Evolutionary conservation across 2,329 filamentous ascomycete species (phyloP).

Genomic region (Calonectria hongkongensis): DNA sequence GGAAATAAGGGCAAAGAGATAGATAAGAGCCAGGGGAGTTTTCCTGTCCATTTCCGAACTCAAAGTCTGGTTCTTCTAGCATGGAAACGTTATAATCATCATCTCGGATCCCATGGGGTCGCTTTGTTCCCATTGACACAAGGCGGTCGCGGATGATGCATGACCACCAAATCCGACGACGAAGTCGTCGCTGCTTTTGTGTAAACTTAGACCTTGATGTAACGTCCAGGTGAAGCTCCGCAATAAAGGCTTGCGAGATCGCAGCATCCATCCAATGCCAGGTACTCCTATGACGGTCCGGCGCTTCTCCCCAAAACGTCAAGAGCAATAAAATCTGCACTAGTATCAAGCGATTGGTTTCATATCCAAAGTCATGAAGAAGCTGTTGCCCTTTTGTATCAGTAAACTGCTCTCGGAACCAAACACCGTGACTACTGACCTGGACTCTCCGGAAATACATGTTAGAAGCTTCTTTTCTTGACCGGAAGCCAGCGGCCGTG

Average conservation of each 20-base stretch:
- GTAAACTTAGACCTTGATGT: slow-evolving; percentile 68
- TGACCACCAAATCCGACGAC: slow-evolving; percentile 98
- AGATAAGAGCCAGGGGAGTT: not conserved
- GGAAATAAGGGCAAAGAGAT: slow-evolving; percentile 8
- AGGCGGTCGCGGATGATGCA: slow-evolving; percentile 95
- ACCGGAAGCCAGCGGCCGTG: slow-evolving; percentile 83
- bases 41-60: slow-evolving; percentile 59
- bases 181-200: slow-evolving; percentile 78
- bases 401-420: not conserved
- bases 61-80: slow-evolving; percentile 88
- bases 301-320: slow-evolving; percentile 98
- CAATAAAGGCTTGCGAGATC: slow-evolving; percentile 92
- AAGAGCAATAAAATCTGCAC: slow-evolving; percentile 93
- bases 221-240: slow-evolving; percentile 91
- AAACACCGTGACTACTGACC: slow-evolving; percentile 67
- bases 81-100: slow-evolving; percentile 95
- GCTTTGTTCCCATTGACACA: slow-evolving; percentile 92
- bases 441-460: slow-evolving; percentile 90
- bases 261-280: slow-evolving; percentile 99
- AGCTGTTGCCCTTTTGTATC: slow-evolving; percentile 63
- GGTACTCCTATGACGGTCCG: slow-evolving; percentile 95
- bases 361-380: slow-evolving; percentile 95
- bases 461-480: slow-evolving; percentile 86
- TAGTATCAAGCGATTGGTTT: slow-evolving; percentile 88
- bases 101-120: slow-evolving; percentile 91